Base-by-base conservation (phyloP, 371 early-diverging fungal species). In the Conidiobolus incongruus region DNA sequence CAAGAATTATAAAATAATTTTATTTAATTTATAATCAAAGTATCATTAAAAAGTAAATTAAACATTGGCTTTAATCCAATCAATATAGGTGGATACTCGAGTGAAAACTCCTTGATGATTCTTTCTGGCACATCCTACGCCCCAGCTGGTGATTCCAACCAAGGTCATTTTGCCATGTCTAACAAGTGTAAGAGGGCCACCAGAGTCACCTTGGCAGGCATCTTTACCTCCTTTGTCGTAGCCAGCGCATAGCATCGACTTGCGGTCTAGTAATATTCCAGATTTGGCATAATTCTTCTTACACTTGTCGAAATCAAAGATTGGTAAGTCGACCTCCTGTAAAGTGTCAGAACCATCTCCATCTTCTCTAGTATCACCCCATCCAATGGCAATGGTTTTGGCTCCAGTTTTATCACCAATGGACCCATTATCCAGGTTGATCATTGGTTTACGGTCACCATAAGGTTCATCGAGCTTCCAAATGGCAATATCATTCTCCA, bases 171-270 rank as follows among this genome's bases (percentile, higher is more conserved):
- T 11, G 23, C 23, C 23, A 12, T 20, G 7, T 22, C 10, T 4
- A 15, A 38, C 23, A 22, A 38, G 21, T n/a, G 17, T 15, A 3
- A 42, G 4, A 10, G 43, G 43, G 21, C 43, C 43, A 21, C 43
- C 43, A 13, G 32, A 31, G 19, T 42, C 43, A 33, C 43, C 43
- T 20, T 31, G 32, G 2, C 43, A 42, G 12, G 32, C 11, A 32
- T 42, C 40, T 40, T 15, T 21, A 26, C 40, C 40, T n/a, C 26
- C 40, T n/a, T 40, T 28, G 24, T 11, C n/a, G 15, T 15, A 15
- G 0, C 28, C 40, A 40, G 28, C 40, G 26, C 35, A 35, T 6
- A 35, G 15, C 16, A 13, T 8, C 0, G 35, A n/a, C 6, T n/a
- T 16, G 16, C 6, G 7, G 1, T 35, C 35, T n/a, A 35, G 16